Conservation (phyloP, 116 monocot species). For the Papilionanthe hybrid region DNA sequence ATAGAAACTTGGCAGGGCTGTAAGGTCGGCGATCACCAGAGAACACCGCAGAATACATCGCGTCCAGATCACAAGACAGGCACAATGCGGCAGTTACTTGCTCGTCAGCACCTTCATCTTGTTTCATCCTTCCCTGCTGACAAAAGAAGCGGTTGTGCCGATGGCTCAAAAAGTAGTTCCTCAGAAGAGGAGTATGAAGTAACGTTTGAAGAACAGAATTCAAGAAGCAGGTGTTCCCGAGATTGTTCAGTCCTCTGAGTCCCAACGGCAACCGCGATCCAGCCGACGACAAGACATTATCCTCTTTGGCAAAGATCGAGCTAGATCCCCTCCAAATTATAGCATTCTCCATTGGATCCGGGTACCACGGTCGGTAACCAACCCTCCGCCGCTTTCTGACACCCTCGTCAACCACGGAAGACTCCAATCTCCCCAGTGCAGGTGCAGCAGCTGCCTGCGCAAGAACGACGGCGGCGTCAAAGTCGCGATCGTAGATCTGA, state of each 20-base stretch:
- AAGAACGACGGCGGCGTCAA: slow-evolving; percentile 59
- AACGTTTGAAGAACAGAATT: slow-evolving; percentile 78
- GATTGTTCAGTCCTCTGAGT: slow-evolving; percentile 59
- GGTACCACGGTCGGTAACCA: slow-evolving; percentile 37
- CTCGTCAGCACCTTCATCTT: background rate
- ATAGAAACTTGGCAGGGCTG: slow-evolving; percentile 67
- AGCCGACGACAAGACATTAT: background rate
- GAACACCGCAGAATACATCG: slow-evolving; percentile 58
- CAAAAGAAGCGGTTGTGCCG: slow-evolving; percentile 57
- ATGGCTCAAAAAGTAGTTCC: slow-evolving; percentile 76
- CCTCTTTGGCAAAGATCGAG: slow-evolving; percentile 10
- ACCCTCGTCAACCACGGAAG: background rate
- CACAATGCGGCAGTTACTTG: slow-evolving; percentile 22
- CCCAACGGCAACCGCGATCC: slow-evolving; percentile 32
- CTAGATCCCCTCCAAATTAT: slow-evolving; percentile 29
- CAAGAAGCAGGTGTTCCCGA: slow-evolving; percentile 89
- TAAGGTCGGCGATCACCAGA: slow-evolving; percentile 65
- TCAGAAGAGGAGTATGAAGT: slow-evolving; percentile 60
- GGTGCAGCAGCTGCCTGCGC: background rate
- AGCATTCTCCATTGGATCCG: slow-evolving; percentile 24
- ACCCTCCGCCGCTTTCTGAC: slow-evolving; percentile 32
- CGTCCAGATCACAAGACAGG: slow-evolving; percentile 71
- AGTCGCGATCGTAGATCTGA: slow-evolving; percentile 61
- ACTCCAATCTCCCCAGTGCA: no score
- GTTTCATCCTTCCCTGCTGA: slow-evolving; percentile 27